Conservation (phyloP, 257 asterid species). For the Nicotiana benthamiana region DNA sequence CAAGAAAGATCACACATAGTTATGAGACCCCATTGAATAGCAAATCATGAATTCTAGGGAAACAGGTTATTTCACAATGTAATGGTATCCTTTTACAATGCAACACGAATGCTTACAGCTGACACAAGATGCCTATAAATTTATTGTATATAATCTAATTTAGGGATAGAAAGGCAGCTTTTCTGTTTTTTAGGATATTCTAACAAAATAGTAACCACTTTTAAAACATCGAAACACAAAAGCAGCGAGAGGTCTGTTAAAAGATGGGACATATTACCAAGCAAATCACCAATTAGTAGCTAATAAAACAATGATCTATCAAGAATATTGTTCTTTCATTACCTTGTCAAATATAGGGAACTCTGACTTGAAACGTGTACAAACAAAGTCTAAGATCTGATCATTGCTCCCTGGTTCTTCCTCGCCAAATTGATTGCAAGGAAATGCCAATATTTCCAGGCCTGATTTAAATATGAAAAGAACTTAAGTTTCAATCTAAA, state of each 20-base stretch:
- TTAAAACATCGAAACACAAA: not conserved
- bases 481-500: not conserved
- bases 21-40: not conserved
- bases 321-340: not conserved
- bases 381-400: conserved; percentile 62
- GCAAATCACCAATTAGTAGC: not conserved
- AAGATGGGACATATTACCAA: not conserved
- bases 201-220: not conserved
- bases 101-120: not conserved
- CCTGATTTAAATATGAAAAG: conserved; percentile 24
- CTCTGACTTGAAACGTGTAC: conserved; percentile 64
- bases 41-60: not conserved
- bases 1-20: conserved; percentile 1
- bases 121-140: not conserved
- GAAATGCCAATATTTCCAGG: conserved; percentile 76
- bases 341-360: conserved; percentile 75
- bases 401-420: conserved; percentile 78
- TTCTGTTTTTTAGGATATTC: not conserved
- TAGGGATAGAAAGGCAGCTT: not conserved
- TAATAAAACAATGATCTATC: not conserved
- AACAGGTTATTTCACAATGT: not conserved
- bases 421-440: conserved; percentile 87
- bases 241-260: not conserved
- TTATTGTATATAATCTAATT: not conserved
- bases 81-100: not conserved